phyloP scores from a whole-genome alignment of 2,329 filamentous ascomycete genomes.

The Ophiosphaerella narmari region DNA sequence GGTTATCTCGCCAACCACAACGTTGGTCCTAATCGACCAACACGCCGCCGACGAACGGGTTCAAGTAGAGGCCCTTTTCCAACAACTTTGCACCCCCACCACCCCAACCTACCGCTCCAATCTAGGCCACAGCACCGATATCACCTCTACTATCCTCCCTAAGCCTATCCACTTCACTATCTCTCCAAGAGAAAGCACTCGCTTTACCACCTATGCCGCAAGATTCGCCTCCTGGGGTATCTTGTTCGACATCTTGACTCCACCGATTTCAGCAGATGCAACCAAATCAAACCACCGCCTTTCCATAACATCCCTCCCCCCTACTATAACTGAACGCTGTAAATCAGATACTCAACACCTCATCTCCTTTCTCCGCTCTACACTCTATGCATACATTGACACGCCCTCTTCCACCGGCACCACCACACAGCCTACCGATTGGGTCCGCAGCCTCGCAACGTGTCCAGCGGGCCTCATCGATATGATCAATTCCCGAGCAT shows the following conservation, averaged over 20 bases:
- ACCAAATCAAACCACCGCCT: constrained; percentile 39
- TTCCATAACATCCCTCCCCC: constrained; percentile 66
- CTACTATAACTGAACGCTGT: constrained; percentile 76
- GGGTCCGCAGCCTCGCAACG: constrained; percentile 66
- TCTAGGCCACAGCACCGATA: constrained; percentile 34
- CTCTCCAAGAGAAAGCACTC: constrained; percentile 60
- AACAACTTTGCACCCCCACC: constrained; percentile 54
- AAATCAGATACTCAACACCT: constrained; percentile 71
- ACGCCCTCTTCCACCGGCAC: not conserved
- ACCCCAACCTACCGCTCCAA: constrained; percentile 34
- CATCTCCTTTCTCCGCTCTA: constrained; percentile 73
- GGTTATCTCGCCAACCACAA: constrained; percentile 9
- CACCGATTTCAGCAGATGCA: not conserved
- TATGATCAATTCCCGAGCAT: constrained; percentile 75
- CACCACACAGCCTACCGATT: constrained; percentile 41
- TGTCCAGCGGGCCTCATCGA: constrained; percentile 80
- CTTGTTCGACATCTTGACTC: constrained; percentile 58
- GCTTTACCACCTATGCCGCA: constrained; percentile 59
- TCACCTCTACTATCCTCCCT: constrained; percentile 44
- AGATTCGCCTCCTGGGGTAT: constrained; percentile 79
- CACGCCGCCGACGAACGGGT: constrained; percentile 93
- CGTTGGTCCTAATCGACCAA: constrained; percentile 83
- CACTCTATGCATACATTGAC: constrained; percentile 66
- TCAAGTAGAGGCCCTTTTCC: constrained; percentile 74
- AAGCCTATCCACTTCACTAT: constrained; percentile 69